Base-by-base conservation (phyloP, 2,329 filamentous ascomycete genomes). In the Metarhizium sp. region DNA sequence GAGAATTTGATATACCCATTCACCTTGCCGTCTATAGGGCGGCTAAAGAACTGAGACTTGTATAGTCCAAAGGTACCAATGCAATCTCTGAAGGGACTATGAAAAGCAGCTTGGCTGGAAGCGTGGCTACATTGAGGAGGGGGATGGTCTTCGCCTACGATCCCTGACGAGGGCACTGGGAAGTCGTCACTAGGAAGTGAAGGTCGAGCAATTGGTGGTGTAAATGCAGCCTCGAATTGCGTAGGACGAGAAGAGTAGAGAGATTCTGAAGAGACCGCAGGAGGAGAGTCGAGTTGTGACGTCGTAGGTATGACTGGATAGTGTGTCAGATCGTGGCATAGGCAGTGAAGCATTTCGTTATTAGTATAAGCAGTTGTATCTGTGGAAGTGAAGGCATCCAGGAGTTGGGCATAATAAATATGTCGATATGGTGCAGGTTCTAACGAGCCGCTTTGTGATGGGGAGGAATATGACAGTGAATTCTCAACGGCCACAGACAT, bases 1-100 rank as follows among this genome's bases (percentile, higher is more conserved):
- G 67, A 63, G 50, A 72, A 70, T 53, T 72, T 72, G 55, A 72
- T 64, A 57, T 72, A 72, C 2, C 69, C 68, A 51, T 72, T 71
- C 36, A 72, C 67, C 47, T 63, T 63, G 16, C 70, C 70, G 45
- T 68, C 66, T 2, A 59, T 40, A 1, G 70, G 70, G 6, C 69
- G 65, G 45, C 47, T 11, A 53, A 67, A 72, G 2, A 60, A 65
- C 47, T 62, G 65, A 4, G 51, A 32, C 4, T 50, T 34, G 1
- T 57, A 59, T 20, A 60, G 55, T 20, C 65, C 62, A 50, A 72
- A 64, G 2, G 61, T 64, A 13, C 66, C 67, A 32, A 67, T 50
- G 20, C 60, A 64, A 30, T 69, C 67, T 34, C 59, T 62, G 54
- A 72, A 72, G 2, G 70, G 70, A 52, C 67, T 72, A 32, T 59